Conservation (phyloP, 768 basidiomycete genomes). For the Lentinula raphanica region DNA sequence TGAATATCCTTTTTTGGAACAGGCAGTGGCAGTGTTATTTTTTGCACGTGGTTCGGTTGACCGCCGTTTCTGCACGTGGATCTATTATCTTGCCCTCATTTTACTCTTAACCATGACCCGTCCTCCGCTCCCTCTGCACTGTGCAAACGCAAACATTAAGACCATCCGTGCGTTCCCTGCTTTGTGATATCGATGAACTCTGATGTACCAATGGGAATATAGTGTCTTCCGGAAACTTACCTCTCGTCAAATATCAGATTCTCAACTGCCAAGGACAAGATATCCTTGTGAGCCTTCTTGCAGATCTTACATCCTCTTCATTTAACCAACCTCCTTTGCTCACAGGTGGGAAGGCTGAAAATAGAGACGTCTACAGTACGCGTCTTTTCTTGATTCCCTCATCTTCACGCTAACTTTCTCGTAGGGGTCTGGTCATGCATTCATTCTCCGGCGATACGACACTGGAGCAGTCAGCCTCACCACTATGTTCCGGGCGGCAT, state of each 20-base stretch:
- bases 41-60: background rate
- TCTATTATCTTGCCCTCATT: background rate
- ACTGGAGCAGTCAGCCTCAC: slow-evolving; percentile 89
- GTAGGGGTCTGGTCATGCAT: slow-evolving; percentile 79
- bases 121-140: slow-evolving; percentile 46
- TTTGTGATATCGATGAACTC: background rate
- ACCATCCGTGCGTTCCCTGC: slow-evolving; percentile 31
- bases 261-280: slow-evolving; percentile 83
- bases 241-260: slow-evolving; percentile 87
- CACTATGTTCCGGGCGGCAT: slow-evolving; percentile 95
- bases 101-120: slow-evolving; percentile 31
- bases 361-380: slow-evolving; percentile 75
- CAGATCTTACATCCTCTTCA: slow-evolving; percentile 4
- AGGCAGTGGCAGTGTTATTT: too few relatives aligned
- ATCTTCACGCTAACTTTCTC: slow-evolving; percentile 8
- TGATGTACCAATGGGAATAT: slow-evolving; percentile 1
- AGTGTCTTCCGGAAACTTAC: slow-evolving; percentile 40
- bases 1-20: too few relatives aligned
- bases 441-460: slow-evolving; percentile 90
- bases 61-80: background rate
- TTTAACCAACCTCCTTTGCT: background rate
- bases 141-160: slow-evolving; percentile 47
- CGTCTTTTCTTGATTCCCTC: slow-evolving; percentile 7
- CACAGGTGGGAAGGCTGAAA: slow-evolving; percentile 82
- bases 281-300: slow-evolving; percentile 59